A percentile compares a stretch with the other conserved stretches of the same genome.
phyloP scores from a whole-genome alignment of 129 eudicot genomes.

The Rutidosis leptorrhynchoides region DNA sequence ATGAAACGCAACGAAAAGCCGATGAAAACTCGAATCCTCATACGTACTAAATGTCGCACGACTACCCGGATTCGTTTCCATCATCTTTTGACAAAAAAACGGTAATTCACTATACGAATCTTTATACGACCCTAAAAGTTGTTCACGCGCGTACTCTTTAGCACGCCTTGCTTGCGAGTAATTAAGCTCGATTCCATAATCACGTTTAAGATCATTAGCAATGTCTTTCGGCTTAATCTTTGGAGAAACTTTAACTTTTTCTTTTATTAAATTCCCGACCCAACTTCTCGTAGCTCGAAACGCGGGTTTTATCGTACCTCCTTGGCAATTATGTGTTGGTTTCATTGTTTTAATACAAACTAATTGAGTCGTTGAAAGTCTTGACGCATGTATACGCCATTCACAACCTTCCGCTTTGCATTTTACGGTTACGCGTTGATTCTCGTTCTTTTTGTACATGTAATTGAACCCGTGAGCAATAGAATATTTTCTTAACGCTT shows the following conservation, averaged over 20 bases:
- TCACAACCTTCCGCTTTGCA: conserved; percentile 38
- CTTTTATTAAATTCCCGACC: conserved; percentile 37
- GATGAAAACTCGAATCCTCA: conserved; percentile 44
- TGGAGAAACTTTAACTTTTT: conserved; percentile 35
- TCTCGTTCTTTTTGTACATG: conserved; percentile 35
- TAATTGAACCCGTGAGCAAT: conserved; percentile 40
- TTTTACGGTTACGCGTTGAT: conserved; percentile 38
- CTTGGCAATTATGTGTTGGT: conserved; percentile 35
- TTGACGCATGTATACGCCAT: conserved; percentile 41
- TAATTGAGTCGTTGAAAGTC: conserved; percentile 33
- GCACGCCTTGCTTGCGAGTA: conserved; percentile 42
- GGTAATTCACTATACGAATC: conserved; percentile 48
- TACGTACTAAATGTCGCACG: conserved; percentile 44
- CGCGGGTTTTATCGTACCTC: conserved; percentile 31
- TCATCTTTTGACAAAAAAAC: conserved; percentile 41
- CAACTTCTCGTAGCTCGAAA: conserved; percentile 38
- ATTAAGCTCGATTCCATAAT: conserved; percentile 39
- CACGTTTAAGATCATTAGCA: conserved; percentile 37
- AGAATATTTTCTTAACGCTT: conserved; percentile 36
- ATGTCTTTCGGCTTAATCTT: conserved; percentile 40
- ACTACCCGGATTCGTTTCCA: conserved; percentile 57
- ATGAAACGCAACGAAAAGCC: conserved; percentile 34
- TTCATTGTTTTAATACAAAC: conserved; percentile 38
- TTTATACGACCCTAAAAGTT: conserved; percentile 37
- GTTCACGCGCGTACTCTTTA: conserved; percentile 36